A percentile compares a stretch with the other conserved stretches of the same genome.
These are phyloP conservation scores for Nannochloropsis oceanica DNA, from an alignment of 108 stramenopile genomes.

Conservation along the genomic window DNA sequence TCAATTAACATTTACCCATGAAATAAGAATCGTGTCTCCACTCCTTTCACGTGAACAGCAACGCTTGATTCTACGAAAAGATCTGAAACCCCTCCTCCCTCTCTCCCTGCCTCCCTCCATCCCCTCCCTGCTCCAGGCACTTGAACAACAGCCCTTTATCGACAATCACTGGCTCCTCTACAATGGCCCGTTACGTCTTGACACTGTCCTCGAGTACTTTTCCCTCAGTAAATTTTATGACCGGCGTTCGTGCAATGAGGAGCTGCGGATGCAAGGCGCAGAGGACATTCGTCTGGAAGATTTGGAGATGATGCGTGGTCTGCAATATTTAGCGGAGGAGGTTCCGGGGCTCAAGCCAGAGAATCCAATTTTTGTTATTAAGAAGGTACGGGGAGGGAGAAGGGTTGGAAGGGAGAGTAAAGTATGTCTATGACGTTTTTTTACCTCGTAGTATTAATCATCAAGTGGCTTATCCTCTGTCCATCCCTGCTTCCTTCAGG, in stretches of 20 bases:
- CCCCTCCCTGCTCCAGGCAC: background rate
- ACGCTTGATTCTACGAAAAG: too few relatives aligned
- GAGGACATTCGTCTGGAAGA: background rate
- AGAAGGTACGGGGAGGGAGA: background rate
- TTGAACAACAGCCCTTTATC: background rate
- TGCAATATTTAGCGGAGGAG: background rate
- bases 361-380: background rate
- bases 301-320: background rate
- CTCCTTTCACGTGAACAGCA: too few relatives aligned
- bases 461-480: too few relatives aligned
- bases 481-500: too few relatives aligned
- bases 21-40: too few relatives aligned
- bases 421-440: background rate
- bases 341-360: background rate
- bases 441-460: too few relatives aligned
- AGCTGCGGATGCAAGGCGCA: background rate
- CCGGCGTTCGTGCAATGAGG: background rate
- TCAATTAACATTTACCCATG: too few relatives aligned
- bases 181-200: background rate
- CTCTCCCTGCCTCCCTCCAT: background rate
- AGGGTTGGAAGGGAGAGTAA: too few relatives aligned
- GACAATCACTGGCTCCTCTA: background rate
- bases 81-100: background rate
- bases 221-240: background rate
- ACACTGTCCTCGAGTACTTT: background rate